Conservation (phyloP, 495 filamentous ascomycete genomes). For the Talaromyces ruber region DNA sequence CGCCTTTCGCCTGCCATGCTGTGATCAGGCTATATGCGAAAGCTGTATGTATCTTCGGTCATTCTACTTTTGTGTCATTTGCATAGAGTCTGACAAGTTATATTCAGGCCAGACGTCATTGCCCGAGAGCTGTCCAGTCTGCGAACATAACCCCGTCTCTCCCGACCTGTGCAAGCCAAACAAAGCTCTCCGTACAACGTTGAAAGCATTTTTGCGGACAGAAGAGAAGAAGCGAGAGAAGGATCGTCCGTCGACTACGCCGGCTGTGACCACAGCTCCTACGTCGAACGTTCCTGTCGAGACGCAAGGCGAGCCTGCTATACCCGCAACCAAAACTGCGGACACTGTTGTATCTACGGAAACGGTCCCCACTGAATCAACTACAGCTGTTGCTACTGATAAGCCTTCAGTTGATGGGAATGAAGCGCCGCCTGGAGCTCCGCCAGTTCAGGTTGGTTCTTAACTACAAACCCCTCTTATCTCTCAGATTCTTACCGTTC, state of each 20-base stretch:
- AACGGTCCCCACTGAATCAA: background rate
- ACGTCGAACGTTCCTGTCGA: constrained; percentile 15
- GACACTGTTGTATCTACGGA: background rate
- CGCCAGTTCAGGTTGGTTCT: constrained; percentile 4
- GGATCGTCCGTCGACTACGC: constrained; percentile 33
- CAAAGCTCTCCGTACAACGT: constrained; percentile 78
- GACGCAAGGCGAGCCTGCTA: background rate
- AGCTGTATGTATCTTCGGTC: constrained; percentile 52
- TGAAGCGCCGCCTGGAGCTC: constrained; percentile 2
- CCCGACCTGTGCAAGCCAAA: constrained; percentile 81
- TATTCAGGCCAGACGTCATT: constrained; percentile 66
- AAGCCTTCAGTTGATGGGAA: background rate
- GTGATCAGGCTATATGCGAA: constrained; percentile 91
- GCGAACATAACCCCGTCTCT: constrained; percentile 79
- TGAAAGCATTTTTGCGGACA: constrained; percentile 79
- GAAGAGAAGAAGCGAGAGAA: constrained; percentile 78
- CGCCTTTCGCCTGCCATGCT: constrained; percentile 86
- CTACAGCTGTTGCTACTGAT: constrained; percentile 2
- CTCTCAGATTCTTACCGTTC: background rate
- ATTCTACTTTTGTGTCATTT: background rate
- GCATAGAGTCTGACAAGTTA: constrained; percentile 14
- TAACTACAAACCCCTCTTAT: background rate
- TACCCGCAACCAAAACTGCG: background rate
- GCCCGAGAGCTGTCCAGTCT: constrained; percentile 79
- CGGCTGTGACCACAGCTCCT: constrained; percentile 16